These are phyloP conservation scores for Albophoma yamanashiensis DNA, from an alignment of 2,329 filamentous ascomycete genomes.

Conservation along the genomic window DNA sequence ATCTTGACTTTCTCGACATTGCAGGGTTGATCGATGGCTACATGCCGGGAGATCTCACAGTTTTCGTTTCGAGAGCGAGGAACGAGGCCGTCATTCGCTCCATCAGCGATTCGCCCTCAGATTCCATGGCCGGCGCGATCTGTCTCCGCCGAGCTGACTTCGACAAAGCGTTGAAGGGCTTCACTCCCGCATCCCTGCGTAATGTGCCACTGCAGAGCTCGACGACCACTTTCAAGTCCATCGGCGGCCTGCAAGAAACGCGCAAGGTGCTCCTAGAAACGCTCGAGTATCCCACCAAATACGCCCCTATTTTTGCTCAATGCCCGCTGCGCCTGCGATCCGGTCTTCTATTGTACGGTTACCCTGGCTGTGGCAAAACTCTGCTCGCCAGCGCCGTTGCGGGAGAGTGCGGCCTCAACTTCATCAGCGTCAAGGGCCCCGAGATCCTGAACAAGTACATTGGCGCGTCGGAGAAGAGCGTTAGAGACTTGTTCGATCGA, in stretches of 20 bases:
- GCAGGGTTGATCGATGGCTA: slow-evolving; percentile 94
- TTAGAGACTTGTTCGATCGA: slow-evolving; percentile 88
- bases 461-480: slow-evolving; percentile 90
- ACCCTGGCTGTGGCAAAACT: slow-evolving; percentile 93
- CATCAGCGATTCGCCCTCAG: slow-evolving; percentile 43
- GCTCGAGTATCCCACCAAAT: slow-evolving; percentile 92
- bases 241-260: slow-evolving; percentile 79
- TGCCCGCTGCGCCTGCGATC: slow-evolving; percentile 92
- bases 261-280: slow-evolving; percentile 90
- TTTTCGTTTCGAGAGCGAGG: slow-evolving; percentile 76
- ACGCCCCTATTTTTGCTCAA: slow-evolving; percentile 93
- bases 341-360: slow-evolving; percentile 86
- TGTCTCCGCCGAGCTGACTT: slow-evolving; percentile 68
- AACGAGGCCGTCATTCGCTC: slow-evolving; percentile 88
- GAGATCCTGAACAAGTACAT: slow-evolving; percentile 99
- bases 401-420: slow-evolving; percentile 94
- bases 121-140: slow-evolving; percentile 38
- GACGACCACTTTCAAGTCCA: slow-evolving; percentile 83
- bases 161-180: slow-evolving; percentile 73
- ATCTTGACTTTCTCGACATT: slow-evolving; percentile 84
- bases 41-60: slow-evolving; percentile 86
- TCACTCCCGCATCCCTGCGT: slow-evolving; percentile 87
- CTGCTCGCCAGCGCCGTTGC: slow-evolving; percentile 93
- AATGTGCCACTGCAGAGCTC: slow-evolving; percentile 92
- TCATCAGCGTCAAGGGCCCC: slow-evolving; percentile 95